Conservation (phyloP, 2,329 filamentous ascomycete species). For the Aspergillus sp. region DNA sequence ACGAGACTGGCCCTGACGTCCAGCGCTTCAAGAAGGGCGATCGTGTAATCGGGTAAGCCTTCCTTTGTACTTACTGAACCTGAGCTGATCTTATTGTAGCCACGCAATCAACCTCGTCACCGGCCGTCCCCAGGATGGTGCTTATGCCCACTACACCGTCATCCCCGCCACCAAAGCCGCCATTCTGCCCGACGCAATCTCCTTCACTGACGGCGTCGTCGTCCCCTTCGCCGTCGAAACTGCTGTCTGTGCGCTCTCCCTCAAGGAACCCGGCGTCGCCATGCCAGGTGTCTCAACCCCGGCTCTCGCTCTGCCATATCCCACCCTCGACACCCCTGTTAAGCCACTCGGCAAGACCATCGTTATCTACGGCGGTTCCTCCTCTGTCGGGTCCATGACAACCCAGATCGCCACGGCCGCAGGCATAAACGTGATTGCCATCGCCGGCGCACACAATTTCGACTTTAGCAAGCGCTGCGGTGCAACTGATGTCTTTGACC, state of each 20-base stretch:
- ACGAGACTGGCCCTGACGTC: slow-evolving; percentile 41
- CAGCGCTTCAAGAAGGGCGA: slow-evolving; percentile 29
- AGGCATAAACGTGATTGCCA: slow-evolving; percentile 41
- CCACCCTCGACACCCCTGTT: slow-evolving; percentile 12
- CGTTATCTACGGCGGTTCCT: slow-evolving; percentile 47
- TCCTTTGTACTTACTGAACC: no score
- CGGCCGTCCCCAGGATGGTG: slow-evolving; percentile 22
- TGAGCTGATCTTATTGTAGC: not conserved
- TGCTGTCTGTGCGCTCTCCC: slow-evolving; percentile 30
- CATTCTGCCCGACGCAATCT: slow-evolving; percentile 32
- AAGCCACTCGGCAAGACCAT: slow-evolving; percentile 24
- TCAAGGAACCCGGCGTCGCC: not conserved
- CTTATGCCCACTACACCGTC: slow-evolving; percentile 32
- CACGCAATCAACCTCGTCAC: slow-evolving; percentile 25
- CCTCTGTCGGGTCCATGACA: slow-evolving; percentile 43
- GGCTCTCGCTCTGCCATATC: slow-evolving; percentile 24
- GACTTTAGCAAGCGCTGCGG: slow-evolving; percentile 36
- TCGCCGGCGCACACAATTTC: slow-evolving; percentile 40
- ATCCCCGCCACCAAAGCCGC: slow-evolving; percentile 22
- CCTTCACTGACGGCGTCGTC: slow-evolving; percentile 36
- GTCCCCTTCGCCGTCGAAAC: slow-evolving; percentile 37
- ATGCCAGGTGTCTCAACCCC: slow-evolving; percentile 20
- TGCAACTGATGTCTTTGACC: slow-evolving; percentile 40
- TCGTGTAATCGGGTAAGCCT: slow-evolving; percentile 24
- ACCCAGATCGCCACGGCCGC: slow-evolving; percentile 45